phyloP scores from a whole-genome alignment of 2,329 filamentous ascomycete species.

The Pseudodiploospora longispora region DNA sequence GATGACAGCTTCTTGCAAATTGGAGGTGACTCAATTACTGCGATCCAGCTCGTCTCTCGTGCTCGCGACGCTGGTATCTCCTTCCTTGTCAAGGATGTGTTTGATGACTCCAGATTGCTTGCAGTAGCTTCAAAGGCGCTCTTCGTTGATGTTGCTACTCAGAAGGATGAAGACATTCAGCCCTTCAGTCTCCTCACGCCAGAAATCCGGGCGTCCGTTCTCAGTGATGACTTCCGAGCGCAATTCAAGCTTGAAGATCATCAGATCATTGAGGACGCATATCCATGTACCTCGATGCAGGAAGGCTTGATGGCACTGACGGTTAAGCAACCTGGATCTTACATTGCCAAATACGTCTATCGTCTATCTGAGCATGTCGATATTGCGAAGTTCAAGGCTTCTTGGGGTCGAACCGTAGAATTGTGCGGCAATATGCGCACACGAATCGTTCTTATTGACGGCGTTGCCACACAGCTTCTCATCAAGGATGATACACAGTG shows the following conservation, averaged over 20 bases:
- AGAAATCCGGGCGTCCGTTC: not conserved
- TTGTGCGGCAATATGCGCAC: slow-evolving; percentile 6
- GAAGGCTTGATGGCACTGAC: slow-evolving; percentile 20
- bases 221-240: not conserved
- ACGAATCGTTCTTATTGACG: slow-evolving; percentile 3
- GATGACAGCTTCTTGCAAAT: slow-evolving; percentile 12
- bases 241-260: not conserved
- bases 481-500: slow-evolving; percentile 4
- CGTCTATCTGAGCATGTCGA: slow-evolving; percentile 13
- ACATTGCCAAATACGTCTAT: slow-evolving; percentile 23
- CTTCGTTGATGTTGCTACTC: not conserved
- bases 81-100: slow-evolving; percentile 6
- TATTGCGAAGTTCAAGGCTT: slow-evolving; percentile 16
- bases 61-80: slow-evolving; percentile 7
- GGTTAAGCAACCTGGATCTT: slow-evolving; percentile 21
- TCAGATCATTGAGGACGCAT: slow-evolving; percentile 12
- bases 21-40: slow-evolving; percentile 12
- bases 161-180: not conserved
- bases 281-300: slow-evolving; percentile 15
- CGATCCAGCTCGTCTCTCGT: slow-evolving; percentile 8
- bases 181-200: slow-evolving; percentile 3
- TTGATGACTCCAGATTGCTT: slow-evolving; percentile 10
- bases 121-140: slow-evolving; percentile 4
- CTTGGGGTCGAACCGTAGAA: slow-evolving; percentile 16
- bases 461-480: slow-evolving; percentile 1